Evolutionary conservation across 2,329 filamentous ascomycete species (phyloP).

Genomic region (Aschersonia sp.): DNA sequence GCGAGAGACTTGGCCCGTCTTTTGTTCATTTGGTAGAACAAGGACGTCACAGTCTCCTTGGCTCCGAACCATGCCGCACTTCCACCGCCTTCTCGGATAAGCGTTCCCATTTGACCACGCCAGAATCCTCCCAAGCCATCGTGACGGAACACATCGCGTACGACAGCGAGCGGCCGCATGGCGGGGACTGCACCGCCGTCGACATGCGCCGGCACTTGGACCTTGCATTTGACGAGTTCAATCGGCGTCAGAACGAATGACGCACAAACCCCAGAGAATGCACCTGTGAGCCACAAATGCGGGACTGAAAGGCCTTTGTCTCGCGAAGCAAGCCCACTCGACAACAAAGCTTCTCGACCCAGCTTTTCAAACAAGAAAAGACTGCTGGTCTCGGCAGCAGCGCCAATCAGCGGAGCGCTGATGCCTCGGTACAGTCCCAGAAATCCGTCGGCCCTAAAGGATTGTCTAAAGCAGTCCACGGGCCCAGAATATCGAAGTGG

Average conservation of each 20-base stretch:
- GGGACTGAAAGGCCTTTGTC: conserved; percentile 55
- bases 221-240: conserved; percentile 95
- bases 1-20: conserved; percentile 21
- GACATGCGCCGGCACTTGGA: conserved; percentile 56
- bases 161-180: conserved; percentile 54
- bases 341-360: conserved; percentile 51
- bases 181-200: conserved; percentile 27
- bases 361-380: conserved; percentile 84
- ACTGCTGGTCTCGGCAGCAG: conserved; percentile 81
- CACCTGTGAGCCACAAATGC: conserved; percentile 66
- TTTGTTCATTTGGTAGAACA: conserved; percentile 49
- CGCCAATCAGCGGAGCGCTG: conserved; percentile 77
- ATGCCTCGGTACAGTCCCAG: conserved; percentile 81
- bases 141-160: conserved; percentile 65
- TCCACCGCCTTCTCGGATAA: conserved; percentile 87
- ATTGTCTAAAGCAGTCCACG: conserved; percentile 85
- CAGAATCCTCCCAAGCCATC: conserved; percentile 81
- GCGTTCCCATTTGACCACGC: conserved; percentile 84
- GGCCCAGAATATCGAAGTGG: conserved; percentile 75
- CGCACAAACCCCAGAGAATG: conserved; percentile 75
- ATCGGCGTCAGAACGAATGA: conserved; percentile 87
- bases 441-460: conserved; percentile 65
- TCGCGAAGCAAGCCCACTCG: conserved; percentile 29
- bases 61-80: conserved; percentile 90
- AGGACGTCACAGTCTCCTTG: conserved; percentile 64